phyloP scores from a whole-genome alignment of 2,329 filamentous ascomycete species.

The Pseudovirgaria hyperparasitica region DNA sequence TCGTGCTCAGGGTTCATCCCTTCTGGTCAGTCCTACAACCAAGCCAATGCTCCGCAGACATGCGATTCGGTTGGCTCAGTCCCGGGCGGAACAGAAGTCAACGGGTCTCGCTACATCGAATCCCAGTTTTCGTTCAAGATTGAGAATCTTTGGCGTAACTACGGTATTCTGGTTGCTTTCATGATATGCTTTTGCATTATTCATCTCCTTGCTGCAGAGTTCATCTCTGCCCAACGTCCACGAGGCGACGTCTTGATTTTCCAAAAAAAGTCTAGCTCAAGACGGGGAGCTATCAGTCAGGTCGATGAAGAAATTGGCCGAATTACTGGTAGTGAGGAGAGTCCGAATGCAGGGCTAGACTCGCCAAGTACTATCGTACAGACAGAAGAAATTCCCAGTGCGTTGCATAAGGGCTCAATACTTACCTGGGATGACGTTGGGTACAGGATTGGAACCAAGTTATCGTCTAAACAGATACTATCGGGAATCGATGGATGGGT shows the following conservation, averaged over 20 bases:
- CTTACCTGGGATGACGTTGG: conserved; percentile 71
- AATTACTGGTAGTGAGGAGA: no score
- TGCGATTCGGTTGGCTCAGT: no score
- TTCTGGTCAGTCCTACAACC: no score
- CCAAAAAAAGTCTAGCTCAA: no score
- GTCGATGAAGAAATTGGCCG: no score
- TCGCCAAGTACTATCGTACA: no score
- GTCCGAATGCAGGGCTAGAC: no score
- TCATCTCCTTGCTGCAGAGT: conserved; percentile 24
- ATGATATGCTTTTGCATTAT: conserved; percentile 59
- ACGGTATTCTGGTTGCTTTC: conserved; percentile 56
- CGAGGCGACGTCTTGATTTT: conserved; percentile 31
- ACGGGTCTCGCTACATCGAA: conserved; percentile 56
- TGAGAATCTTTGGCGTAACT: conserved; percentile 55
- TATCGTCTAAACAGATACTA: conserved; percentile 57
- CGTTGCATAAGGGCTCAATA: no score
- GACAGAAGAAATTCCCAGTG: no score
- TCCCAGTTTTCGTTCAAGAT: conserved; percentile 55
- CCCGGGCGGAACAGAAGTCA: conserved; percentile 52
- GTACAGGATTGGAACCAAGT: conserved; percentile 62
- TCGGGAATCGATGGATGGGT: conserved; percentile 82
- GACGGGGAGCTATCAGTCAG: no score
- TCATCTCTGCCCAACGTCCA: conserved; percentile 27
- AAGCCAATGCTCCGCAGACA: no score
- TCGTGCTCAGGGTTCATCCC: no score